Conservation (phyloP, 2,329 filamentous ascomycete species). For the Sporothrix luriei region DNA sequence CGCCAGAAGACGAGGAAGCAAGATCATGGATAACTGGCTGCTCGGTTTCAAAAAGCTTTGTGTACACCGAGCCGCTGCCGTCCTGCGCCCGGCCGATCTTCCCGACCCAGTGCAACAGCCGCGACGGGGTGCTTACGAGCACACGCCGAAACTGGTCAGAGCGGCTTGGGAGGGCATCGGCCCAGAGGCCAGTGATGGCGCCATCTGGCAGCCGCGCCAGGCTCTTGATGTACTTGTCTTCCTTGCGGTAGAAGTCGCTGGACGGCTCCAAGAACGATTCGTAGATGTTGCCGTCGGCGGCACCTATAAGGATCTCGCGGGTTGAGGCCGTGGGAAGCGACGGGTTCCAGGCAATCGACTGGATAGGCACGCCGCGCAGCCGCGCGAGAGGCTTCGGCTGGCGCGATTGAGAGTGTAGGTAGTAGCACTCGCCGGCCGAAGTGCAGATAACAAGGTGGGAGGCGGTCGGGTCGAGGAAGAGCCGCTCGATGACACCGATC, state of each 20-base stretch:
- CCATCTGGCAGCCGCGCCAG: slow-evolving; percentile 82
- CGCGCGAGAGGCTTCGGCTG: slow-evolving; percentile 80
- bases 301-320: slow-evolving; percentile 87
- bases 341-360: slow-evolving; percentile 93
- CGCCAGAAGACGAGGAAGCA: slow-evolving; percentile 51
- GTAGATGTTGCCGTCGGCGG: slow-evolving; percentile 92
- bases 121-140: slow-evolving; percentile 75
- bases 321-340: slow-evolving; percentile 91
- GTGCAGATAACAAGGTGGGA: slow-evolving; percentile 93
- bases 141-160: slow-evolving; percentile 71
- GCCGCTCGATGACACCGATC: slow-evolving; percentile 86
- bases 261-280: slow-evolving; percentile 94
- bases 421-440: slow-evolving; percentile 92
- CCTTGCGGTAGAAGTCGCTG: slow-evolving; percentile 90
- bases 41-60: slow-evolving; percentile 84
- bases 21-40: slow-evolving; percentile 76
- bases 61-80: slow-evolving; percentile 81
- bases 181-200: slow-evolving; percentile 80
- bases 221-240: slow-evolving; percentile 86
- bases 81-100: slow-evolving; percentile 71
- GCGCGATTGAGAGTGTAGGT: slow-evolving; percentile 92
- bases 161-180: slow-evolving; percentile 68
- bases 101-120: slow-evolving; percentile 79
- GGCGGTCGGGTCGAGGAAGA: slow-evolving; percentile 96
- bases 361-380: slow-evolving; percentile 82